Percentiles rank a stretch among this genome's conserved stretches.
Conservation (phyloP, 768 basidiomycete genomes). For the Amanita brunnescens region DNA sequence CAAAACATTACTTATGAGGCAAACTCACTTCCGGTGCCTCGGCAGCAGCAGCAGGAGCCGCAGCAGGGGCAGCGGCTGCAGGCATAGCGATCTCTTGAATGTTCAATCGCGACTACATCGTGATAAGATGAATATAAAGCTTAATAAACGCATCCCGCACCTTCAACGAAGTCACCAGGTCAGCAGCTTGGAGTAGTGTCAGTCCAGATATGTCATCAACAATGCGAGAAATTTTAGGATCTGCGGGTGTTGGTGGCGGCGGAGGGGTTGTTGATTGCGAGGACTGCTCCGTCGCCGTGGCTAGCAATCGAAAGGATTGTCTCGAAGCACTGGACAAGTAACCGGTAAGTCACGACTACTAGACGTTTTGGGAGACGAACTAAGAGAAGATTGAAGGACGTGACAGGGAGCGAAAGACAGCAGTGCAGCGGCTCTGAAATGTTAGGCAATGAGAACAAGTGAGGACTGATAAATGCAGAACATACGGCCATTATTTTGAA, state of each 20-base stretch:
- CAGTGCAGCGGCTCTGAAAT: conserved; percentile 35
- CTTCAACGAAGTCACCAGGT: conserved; percentile 88
- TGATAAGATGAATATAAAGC: background rate
- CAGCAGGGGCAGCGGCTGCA: conserved; percentile 53
- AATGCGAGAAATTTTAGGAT: conserved; percentile 69
- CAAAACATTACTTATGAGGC: background rate
- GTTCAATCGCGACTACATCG: conserved; percentile 71
- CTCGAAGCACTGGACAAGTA: conserved; percentile 26
- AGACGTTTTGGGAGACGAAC: conserved; percentile 18
- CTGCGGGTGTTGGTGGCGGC: conserved; percentile 31
- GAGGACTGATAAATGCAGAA: background rate
- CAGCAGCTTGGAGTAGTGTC: conserved; percentile 89
- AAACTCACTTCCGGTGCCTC: conserved; percentile 56
- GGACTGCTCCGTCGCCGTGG: conserved; percentile 42
- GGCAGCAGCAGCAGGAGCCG: conserved; percentile 51
- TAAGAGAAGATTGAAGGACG: conserved; percentile 29
- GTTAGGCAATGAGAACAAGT: background rate
- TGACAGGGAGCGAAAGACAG: conserved; percentile 31
- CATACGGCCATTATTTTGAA: conserved; percentile 4
- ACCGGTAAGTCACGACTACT: conserved; percentile 1
- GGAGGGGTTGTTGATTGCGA: conserved; percentile 34
- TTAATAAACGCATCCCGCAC: conserved; percentile 28
- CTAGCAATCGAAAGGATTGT: conserved; percentile 43
- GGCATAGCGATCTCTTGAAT: conserved; percentile 98
- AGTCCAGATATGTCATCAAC: conserved; percentile 90